Base-by-base conservation (phyloP, 352 stramenopile species). In the Phytophthora uliginosa region DNA sequence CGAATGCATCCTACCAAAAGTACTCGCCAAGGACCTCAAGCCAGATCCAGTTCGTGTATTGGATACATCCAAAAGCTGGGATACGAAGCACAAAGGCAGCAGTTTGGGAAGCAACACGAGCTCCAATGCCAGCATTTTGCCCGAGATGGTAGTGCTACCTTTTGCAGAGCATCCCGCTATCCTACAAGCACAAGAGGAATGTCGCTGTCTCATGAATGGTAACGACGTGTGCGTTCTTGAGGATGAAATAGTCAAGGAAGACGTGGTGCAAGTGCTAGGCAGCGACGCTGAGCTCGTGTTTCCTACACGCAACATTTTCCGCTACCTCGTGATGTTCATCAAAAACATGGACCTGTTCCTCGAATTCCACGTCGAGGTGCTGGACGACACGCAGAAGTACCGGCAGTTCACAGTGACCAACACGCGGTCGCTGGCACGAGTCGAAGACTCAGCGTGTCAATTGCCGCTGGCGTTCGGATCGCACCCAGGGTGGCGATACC, bases 311-410 rank as follows among this genome's bases (percentile, higher is more conserved):
- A 93, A 85, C 52, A 88, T 93, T 31, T 93, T 95, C 55, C 88
- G 84, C n/a, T 95, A 87, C 66, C 58, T 95, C 18, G 90, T 95
- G 54, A 71, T 97, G 40, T 95, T 95, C 59, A 73, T 95, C 34
- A 95, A 94, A 42, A 88, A 95, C 69, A 79, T 96, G 53, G 80
- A 89, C 24, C 75, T 88, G 26, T 95, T 92, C 55, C 64, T 95
- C 17, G 85, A 92, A 64, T 81, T 95, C 57, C 61, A 84, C n/a
- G 60, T 95, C 40, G 81, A 92, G 33, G 62, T 95, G 1, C 31
- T 96, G 28, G 90, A 95, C 51, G 82, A 93, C 47, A 76, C 83
- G 26, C 85, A 93, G 55, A 80, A 57, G 48, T 94, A 92, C 55
- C 80, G 89, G n/a, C 59, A 76, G 18, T 76, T 96, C 54, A 75